Percentiles rank a stretch among this genome's conserved stretches.
Evolutionary conservation across 2,329 filamentous ascomycete species (phyloP).

Genomic region (Exophiala bonariae): DNA sequence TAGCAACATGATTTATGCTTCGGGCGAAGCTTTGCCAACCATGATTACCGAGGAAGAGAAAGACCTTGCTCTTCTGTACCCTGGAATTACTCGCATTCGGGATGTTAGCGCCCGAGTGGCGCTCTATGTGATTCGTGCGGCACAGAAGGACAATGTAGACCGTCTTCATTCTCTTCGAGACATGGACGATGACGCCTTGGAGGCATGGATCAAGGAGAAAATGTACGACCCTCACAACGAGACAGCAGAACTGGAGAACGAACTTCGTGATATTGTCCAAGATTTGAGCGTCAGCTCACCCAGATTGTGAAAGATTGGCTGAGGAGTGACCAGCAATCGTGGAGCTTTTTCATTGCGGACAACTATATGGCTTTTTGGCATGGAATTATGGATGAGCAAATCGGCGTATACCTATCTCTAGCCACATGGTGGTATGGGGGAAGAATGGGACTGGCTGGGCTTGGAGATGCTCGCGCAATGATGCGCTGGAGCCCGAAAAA

Average conservation of each 20-base stretch:
- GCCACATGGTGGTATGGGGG: too few species aligned
- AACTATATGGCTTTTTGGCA: not conserved
- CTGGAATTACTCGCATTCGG: slow-evolving; percentile 83
- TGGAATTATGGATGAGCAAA: too few species aligned
- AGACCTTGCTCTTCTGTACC: slow-evolving; percentile 83
- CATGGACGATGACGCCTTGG: slow-evolving; percentile 44
- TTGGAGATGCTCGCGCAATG: too few species aligned
- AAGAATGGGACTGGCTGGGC: too few species aligned
- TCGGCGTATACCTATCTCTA: too few species aligned
- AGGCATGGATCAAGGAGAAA: slow-evolving; percentile 48
- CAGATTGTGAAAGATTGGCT: slow-evolving; percentile 12
- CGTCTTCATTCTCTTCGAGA: slow-evolving; percentile 45
- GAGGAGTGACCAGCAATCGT: not conserved
- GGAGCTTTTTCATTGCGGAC: not conserved
- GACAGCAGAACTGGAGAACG: slow-evolving; percentile 47
- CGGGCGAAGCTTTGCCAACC: slow-evolving; percentile 76
- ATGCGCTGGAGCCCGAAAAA: too few species aligned
- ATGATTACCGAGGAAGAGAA: slow-evolving; percentile 80
- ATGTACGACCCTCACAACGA: slow-evolving; percentile 53
- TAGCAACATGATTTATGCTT: slow-evolving; percentile 95
- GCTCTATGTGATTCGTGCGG: slow-evolving; percentile 88
- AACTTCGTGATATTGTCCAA: slow-evolving; percentile 29
- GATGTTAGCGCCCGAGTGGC: slow-evolving; percentile 86
- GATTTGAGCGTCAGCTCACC: slow-evolving; percentile 14
- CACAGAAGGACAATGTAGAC: slow-evolving; percentile 75